Evolutionary conservation across 768 basidiomycete genomes (phyloP).

Genomic region (Tylopilus rubrobrunneus): DNA sequence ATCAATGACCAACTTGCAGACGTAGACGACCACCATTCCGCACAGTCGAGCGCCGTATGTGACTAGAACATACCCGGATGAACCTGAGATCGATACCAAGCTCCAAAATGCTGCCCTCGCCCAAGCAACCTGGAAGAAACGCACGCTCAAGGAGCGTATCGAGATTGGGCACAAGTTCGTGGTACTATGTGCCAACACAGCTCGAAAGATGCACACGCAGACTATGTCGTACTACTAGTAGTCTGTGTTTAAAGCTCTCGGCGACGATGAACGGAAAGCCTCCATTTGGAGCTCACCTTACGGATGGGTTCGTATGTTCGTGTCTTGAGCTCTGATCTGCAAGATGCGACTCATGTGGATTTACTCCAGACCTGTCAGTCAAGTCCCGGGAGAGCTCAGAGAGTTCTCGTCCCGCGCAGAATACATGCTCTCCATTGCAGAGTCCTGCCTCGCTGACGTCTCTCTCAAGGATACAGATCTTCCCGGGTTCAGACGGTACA

Average conservation of each 20-base stretch:
- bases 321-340: background rate
- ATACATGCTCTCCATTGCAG: slow-evolving; percentile 84
- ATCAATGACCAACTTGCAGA: slow-evolving; percentile 21
- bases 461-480: slow-evolving; percentile 72
- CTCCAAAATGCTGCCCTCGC: slow-evolving; percentile 58
- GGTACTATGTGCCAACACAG: slow-evolving; percentile 39
- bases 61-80: slow-evolving; percentile 56
- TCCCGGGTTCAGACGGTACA: slow-evolving; percentile 79
- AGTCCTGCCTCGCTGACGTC: slow-evolving; percentile 68
- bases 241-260: slow-evolving; percentile 46
- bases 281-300: slow-evolving; percentile 66
- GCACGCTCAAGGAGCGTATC: slow-evolving; percentile 59
- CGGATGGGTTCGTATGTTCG: slow-evolving; percentile 86
- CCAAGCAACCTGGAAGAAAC: slow-evolving; percentile 70
- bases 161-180: slow-evolving; percentile 69
- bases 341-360: background rate
- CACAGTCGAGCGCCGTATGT: slow-evolving; percentile 65
- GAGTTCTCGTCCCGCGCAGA: slow-evolving; percentile 79
- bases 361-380: slow-evolving; percentile 65
- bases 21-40: slow-evolving; percentile 82
- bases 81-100: slow-evolving; percentile 54
- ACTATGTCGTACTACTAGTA: slow-evolving; percentile 22
- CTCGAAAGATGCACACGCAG: background rate
- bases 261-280: slow-evolving; percentile 48
- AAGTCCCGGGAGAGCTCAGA: slow-evolving; percentile 72